These are phyloP conservation scores for Flaveria bidentis DNA, from an alignment of 129 eudicot genomes.

Conservation along the genomic window DNA sequence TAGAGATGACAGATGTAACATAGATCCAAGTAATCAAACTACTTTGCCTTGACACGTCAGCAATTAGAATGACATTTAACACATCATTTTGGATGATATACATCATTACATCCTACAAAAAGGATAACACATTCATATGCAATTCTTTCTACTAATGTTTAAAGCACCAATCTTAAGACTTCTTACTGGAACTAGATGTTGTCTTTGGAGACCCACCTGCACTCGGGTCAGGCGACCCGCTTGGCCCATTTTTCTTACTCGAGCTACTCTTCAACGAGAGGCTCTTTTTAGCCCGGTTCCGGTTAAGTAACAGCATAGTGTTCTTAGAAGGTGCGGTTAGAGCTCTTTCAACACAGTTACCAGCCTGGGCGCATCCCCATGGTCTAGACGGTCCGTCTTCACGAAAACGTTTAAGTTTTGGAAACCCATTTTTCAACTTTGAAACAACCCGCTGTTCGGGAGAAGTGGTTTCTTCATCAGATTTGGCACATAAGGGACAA, in stretches of 20 bases:
- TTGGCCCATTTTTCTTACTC: slow-evolving; percentile 52
- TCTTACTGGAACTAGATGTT: slow-evolving; percentile 46
- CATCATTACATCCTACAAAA: slow-evolving; percentile 23
- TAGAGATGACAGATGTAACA: not conserved
- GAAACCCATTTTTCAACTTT: slow-evolving; percentile 44
- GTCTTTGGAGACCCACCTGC: slow-evolving; percentile 57
- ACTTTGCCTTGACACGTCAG: slow-evolving; percentile 24
- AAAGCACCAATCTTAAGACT: slow-evolving; percentile 12
- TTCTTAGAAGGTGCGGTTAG: slow-evolving; percentile 57
- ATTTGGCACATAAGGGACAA: slow-evolving; percentile 69
- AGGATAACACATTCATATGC: not conserved
- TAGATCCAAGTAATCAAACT: not conserved
- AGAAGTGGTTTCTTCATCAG: slow-evolving; percentile 41
- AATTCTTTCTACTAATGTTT: slow-evolving; percentile 1
- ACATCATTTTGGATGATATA: slow-evolving; percentile 21
- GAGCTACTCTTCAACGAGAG: slow-evolving; percentile 52
- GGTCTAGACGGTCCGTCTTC: slow-evolving; percentile 19
- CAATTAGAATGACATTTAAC: slow-evolving; percentile 35
- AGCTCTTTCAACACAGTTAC: slow-evolving; percentile 79
- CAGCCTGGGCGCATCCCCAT: slow-evolving; percentile 36
- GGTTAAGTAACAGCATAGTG: slow-evolving; percentile 58
- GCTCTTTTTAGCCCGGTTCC: slow-evolving; percentile 52
- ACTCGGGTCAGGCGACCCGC: slow-evolving; percentile 38
- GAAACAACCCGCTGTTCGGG: slow-evolving; percentile 50
- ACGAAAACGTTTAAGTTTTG: slow-evolving; percentile 8